Base-by-base conservation (phyloP, 2,329 filamentous ascomycete species). In the Ambrosiella xylebori region DNA sequence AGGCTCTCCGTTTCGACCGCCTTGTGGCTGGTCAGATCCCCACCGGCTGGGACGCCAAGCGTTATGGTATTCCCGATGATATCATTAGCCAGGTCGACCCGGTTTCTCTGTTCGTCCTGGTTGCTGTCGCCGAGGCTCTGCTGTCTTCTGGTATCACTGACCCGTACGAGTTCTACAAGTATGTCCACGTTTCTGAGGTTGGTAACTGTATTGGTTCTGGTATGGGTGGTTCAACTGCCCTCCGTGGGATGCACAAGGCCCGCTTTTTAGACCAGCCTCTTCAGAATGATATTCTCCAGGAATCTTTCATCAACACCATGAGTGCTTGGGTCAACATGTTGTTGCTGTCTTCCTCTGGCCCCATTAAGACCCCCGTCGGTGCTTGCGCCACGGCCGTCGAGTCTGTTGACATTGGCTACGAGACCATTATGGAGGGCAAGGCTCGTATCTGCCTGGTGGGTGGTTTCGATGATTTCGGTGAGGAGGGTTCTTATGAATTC, bases 241-340 rank as follows among this genome's bases (percentile, higher is more conserved):
- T 98, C 63, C 85, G 89, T 66, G 91, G 91, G 65, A 98, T 98
- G 91, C 95, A 97, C 78, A 93, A 91, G 72, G 91, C 96, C 71
- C 86, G 93, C 61, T 97, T 85, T 81, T 79, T 97, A 62, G 93
- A 98, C 74, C 93, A 90, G 75, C 93, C 91, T 58, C 81, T 98
- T 54, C 94, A 98, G 73, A 98, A 97, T 74, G 93, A 98, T 68
- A 96, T 98, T 68, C 80, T 98, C 12, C 94, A 98, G 69, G 93
- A 98, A 73, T 97, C 93, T 11, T 98, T 98, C 78, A 97, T 98
- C 80, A 98, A 98, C 78, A 98, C 93, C 58, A 98, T 98, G 91
- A 85, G 88, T 65, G 93, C 93, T 13, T 98, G 93, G 93, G 90
- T 98, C 59, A 98, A 98, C 77, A 98, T 98, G 93, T 76, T 98